Evolutionary conservation across 139 green algal genomes (phyloP).

Genomic region (Chlorella sp.): DNA sequence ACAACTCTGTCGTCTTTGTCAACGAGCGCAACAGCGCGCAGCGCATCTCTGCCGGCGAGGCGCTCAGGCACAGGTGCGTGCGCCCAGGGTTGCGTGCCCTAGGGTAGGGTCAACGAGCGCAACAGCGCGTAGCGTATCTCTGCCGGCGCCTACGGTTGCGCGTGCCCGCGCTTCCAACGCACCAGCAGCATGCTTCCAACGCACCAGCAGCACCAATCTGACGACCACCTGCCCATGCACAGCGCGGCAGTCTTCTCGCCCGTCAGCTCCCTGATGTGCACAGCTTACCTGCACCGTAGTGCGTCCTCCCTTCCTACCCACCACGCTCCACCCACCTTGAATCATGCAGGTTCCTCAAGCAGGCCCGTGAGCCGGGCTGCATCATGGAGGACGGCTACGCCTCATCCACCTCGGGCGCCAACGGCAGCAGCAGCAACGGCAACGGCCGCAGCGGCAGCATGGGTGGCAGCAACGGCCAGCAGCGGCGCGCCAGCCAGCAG

Average conservation of each 20-base stretch:
- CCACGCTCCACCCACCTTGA: neutral
- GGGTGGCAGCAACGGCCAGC: neutral
- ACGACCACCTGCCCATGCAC: neutral
- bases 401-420: neutral
- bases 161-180: neutral
- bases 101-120: too few relatives aligned
- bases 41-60: constrained; percentile 28
- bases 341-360: constrained; percentile 2
- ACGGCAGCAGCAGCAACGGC: neutral
- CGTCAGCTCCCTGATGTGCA: neutral
- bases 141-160: neutral
- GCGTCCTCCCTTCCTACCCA: neutral
- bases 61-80: constrained; percentile 31
- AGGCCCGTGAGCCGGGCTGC: neutral
- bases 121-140: constrained; percentile 12
- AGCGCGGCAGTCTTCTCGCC: too few relatives aligned
- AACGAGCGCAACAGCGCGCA: constrained; percentile 27
- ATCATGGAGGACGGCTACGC: too few relatives aligned
- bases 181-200: neutral
- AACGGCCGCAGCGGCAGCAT: neutral
- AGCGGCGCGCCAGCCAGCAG: neutral
- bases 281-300: neutral
- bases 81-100: neutral
- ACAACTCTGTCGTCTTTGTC: constrained; percentile 29
- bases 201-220: neutral